These are phyloP conservation scores for Cardiospermum halicacabum DNA, from an alignment of 345 rosid genomes.

Conservation along the genomic window DNA sequence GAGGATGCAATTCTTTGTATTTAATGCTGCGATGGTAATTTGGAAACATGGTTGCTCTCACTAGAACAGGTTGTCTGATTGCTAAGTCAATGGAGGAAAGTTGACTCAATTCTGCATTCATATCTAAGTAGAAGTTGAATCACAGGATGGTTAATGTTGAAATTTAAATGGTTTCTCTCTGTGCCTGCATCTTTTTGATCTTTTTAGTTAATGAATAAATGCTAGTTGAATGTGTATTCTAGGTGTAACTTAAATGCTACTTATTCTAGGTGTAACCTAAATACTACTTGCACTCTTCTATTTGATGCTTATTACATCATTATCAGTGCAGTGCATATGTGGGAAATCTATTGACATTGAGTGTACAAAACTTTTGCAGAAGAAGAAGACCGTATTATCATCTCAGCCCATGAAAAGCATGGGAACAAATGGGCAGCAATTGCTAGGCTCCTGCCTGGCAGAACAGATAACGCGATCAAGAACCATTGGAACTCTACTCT, in stretches of 20 bases:
- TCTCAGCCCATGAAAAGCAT: constrained; percentile 58
- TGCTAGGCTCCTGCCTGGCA: constrained; percentile 68
- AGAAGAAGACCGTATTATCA: constrained; percentile 74
- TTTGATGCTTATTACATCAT: not conserved
- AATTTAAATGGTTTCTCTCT: not conserved
- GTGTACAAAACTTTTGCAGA: constrained; percentile 36
- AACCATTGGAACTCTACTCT: constrained; percentile 92
- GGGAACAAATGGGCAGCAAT: constrained; percentile 97
- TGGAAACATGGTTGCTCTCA: not conserved
- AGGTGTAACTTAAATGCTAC: not conserved
- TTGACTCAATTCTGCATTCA: constrained; percentile 2
- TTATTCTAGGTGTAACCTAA: not conserved
- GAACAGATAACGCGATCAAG: constrained; percentile 89
- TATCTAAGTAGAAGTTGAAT: not conserved
- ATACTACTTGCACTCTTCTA: not conserved
- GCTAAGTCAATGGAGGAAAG: not conserved
- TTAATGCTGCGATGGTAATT: not conserved
- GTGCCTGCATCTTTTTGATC: not conserved
- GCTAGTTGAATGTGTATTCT: not conserved
- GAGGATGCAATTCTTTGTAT: not conserved
- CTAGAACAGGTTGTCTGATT: not conserved
- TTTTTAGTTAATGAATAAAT: not conserved
- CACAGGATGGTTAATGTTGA: not conserved
- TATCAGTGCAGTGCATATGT: constrained; percentile 3
- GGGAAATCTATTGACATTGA: not conserved